Conservation (phyloP, 306 rosid species). For the Lathyrus tuberosus region DNA sequence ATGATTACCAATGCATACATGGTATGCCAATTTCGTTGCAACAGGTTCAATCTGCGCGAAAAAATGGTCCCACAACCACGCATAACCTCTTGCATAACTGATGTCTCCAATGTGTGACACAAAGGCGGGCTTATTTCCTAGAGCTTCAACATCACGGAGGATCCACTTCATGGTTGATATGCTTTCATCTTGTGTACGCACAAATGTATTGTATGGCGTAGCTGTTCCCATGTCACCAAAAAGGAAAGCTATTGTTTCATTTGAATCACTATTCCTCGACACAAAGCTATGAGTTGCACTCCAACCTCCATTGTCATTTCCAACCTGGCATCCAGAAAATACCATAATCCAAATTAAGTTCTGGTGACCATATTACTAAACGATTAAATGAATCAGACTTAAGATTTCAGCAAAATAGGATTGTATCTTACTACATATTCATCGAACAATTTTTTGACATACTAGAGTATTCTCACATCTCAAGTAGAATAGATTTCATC, state of each 20-base stretch:
- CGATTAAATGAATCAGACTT: neutral
- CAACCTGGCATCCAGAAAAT: conserved; percentile 57
- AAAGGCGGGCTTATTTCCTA: conserved; percentile 82
- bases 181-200: conserved; percentile 84
- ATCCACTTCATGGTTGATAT: conserved; percentile 83
- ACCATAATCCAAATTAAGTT: neutral
- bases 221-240: conserved; percentile 94
- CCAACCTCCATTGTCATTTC: conserved; percentile 84
- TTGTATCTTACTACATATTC: neutral
- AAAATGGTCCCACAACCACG: conserved; percentile 91
- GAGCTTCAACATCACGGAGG: conserved; percentile 80
- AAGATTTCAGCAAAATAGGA: neutral
- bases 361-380: neutral
- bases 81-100: conserved; percentile 92
- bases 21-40: conserved; percentile 78
- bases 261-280: conserved; percentile 64
- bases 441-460: too few species aligned
- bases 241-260: conserved; percentile 80
- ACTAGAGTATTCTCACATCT: too few species aligned
- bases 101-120: conserved; percentile 92
- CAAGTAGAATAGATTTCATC: too few species aligned
- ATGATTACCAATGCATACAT: conserved; percentile 92
- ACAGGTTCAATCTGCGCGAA: conserved; percentile 76
- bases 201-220: conserved; percentile 73
- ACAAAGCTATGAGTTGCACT: conserved; percentile 67